phyloP scores from a whole-genome alignment of 2,329 filamentous ascomycete genomes.

The Trichoderma brevicompactum region DNA sequence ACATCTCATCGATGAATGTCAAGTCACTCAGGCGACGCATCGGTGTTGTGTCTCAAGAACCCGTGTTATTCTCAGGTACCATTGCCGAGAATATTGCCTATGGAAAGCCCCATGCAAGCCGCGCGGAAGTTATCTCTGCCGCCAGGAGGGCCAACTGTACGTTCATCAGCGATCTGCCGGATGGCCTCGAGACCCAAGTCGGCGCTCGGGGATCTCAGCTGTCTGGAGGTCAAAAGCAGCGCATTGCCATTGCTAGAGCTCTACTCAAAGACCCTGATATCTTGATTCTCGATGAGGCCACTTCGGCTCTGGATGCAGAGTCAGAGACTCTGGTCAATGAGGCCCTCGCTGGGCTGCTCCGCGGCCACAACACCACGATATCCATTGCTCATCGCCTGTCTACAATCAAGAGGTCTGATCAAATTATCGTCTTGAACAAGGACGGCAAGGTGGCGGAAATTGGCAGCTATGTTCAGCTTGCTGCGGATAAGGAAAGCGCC shows the following conservation, averaged over 20 bases:
- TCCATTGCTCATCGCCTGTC: slow-evolving; percentile 95
- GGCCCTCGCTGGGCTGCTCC: slow-evolving; percentile 78
- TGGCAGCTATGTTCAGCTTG: slow-evolving; percentile 80
- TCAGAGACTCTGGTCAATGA: slow-evolving; percentile 96
- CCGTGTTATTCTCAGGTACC: slow-evolving; percentile 85
- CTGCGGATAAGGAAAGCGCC: slow-evolving; percentile 73
- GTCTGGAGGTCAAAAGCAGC: slow-evolving; percentile 95
- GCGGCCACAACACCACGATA: slow-evolving; percentile 92
- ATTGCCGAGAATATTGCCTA: slow-evolving; percentile 88
- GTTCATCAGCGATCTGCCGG: slow-evolving; percentile 95
- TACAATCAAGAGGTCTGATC: slow-evolving; percentile 94
- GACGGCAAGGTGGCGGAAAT: slow-evolving; percentile 91
- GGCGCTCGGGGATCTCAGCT: slow-evolving; percentile 91
- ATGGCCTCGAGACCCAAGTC: slow-evolving; percentile 91
- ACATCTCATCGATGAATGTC: slow-evolving; percentile 85
- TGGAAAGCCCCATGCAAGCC: slow-evolving; percentile 77
- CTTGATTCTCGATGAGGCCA: slow-evolving; percentile 93
- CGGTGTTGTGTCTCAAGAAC: slow-evolving; percentile 93
- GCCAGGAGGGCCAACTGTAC: slow-evolving; percentile 92
- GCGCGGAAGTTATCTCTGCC: slow-evolving; percentile 81
- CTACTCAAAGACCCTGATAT: slow-evolving; percentile 97
- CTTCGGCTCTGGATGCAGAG: slow-evolving; percentile 92
- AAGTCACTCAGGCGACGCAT: slow-evolving; percentile 92
- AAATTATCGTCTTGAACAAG: slow-evolving; percentile 86
- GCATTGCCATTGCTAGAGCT: slow-evolving; percentile 94